Conservation (phyloP, 164 flowering plant genomes). For the Kalanchoe fedtschenkoi region DNA sequence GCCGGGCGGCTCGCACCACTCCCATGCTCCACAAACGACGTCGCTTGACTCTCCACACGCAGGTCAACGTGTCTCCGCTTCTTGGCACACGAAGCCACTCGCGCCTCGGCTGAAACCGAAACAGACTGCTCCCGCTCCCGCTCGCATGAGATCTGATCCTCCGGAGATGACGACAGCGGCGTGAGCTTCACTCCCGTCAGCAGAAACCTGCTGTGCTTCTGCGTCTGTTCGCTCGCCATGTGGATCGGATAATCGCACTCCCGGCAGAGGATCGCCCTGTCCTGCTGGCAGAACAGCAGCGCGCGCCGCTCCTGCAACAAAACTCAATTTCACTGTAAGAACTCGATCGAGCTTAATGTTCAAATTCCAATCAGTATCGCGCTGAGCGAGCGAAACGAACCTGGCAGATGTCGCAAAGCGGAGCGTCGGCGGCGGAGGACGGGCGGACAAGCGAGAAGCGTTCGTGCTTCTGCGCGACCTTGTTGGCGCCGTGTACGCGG, state of each 20-base stretch:
- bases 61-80: neutral
- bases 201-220: neutral
- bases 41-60: neutral
- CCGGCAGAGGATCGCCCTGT: neutral
- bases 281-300: neutral
- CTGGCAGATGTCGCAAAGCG: neutral
- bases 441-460: slow-evolving; percentile 1
- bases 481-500: neutral
- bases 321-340: neutral
- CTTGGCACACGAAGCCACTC: neutral
- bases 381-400: neutral
- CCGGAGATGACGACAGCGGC: neutral
- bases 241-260: slow-evolving; percentile 3
- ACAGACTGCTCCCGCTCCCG: neutral
- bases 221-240: neutral
- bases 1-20: neutral
- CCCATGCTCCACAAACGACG: neutral
- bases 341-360: neutral
- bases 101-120: neutral
- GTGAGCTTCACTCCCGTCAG: slow-evolving; percentile 1
- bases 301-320: slow-evolving; percentile 2
- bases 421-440: neutral
- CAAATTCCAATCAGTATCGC: neutral
- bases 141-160: slow-evolving; percentile 3
- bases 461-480: neutral